Evolutionary conservation across 116 monocot species (phyloP).

Genomic region (Trichopus zeylanicus): DNA sequence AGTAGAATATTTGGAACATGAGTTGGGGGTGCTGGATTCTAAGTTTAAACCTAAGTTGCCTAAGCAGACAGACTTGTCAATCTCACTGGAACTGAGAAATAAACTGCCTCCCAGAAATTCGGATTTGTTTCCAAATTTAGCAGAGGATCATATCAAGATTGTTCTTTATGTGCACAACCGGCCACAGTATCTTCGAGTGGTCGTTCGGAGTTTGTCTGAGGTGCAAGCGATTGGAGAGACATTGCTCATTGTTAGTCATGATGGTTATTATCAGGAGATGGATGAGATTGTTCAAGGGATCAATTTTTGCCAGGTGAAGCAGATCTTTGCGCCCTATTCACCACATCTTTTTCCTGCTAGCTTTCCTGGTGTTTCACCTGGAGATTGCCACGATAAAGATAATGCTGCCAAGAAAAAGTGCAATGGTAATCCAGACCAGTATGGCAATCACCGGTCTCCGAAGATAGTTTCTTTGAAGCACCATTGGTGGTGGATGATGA

Average conservation of each 20-base stretch:
- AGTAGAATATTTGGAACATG: neutral
- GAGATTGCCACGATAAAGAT: conserved; percentile 70
- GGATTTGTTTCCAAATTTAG: conserved; percentile 55
- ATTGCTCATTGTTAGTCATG: conserved; percentile 90
- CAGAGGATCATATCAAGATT: conserved; percentile 60
- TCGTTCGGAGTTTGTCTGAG: conserved; percentile 58
- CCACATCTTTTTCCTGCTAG: conserved; percentile 65
- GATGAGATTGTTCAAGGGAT: conserved; percentile 68
- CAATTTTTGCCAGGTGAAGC: conserved; percentile 89
- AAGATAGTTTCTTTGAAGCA: conserved; percentile 93
- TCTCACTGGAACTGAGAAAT: conserved; percentile 47
- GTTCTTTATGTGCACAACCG: conserved; percentile 95
- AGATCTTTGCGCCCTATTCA: conserved; percentile 88
- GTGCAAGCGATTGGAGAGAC: conserved; percentile 85
- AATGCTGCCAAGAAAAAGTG: conserved; percentile 42
- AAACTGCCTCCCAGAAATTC: conserved; percentile 58
- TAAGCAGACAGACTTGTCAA: conserved; percentile 40
- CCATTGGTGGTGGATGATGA: conserved; percentile 99
- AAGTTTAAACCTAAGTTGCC: conserved; percentile 49
- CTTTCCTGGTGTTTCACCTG: conserved; percentile 71
- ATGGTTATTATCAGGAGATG: conserved; percentile 88
- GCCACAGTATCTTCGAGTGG: conserved; percentile 77
- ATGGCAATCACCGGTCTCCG: conserved; percentile 81
- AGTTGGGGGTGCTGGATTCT: conserved; percentile 11
- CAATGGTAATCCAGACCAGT: conserved; percentile 71